Base-by-base conservation (phyloP, 495 filamentous ascomycete species). In the Durotheca rogersii region DNA sequence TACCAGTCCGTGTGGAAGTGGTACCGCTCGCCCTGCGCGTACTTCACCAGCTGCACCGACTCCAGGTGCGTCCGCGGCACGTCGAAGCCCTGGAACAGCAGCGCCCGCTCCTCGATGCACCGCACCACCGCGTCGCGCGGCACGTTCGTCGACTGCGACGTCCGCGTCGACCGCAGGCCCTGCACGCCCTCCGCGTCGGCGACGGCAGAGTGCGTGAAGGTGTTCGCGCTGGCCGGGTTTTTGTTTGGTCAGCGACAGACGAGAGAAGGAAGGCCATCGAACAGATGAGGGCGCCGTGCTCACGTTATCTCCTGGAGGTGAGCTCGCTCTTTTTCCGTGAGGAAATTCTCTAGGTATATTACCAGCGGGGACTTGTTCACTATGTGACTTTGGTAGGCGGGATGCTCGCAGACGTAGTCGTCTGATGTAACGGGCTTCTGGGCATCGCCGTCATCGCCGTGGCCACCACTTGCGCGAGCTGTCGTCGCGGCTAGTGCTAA, bases 91-190 rank as follows among this genome's bases (percentile, higher is more conserved):
- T 88, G 86, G 66, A 90, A 85, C n/a, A 72, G 40, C 7, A 81
- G 74, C 6, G 86, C 86, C 29, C 86, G 84, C 19, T 75, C 68
- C 56, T 87, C 83, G 48, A 89, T 80, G 68, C 86, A 89, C 23
- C 80, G 77, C 3, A 88, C 81, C 1, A 78, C 70, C 30, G 70
- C 59, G 64, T 85, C 79, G 62, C 80, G 79, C 31, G 57, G 58
- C 2, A 75, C 64, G 53, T 54, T 67, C 29, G 73, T 73, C 11
- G 72, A 75, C 38, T 72, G 68, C 18, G 71, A 78, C 2, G 64
- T 77, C 46, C 69, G 71, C 14, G 71, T 64, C 15, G 53, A 49
- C 42, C 67, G 65, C 10, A 66, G 40, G 5, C 65, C 48, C 41
- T 60, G 47, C 45, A 46, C 38, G 17, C 70, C 64, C 30, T 58